Conservation (phyloP, 129 eudicot species). For the Artemisia tridentata region DNA sequence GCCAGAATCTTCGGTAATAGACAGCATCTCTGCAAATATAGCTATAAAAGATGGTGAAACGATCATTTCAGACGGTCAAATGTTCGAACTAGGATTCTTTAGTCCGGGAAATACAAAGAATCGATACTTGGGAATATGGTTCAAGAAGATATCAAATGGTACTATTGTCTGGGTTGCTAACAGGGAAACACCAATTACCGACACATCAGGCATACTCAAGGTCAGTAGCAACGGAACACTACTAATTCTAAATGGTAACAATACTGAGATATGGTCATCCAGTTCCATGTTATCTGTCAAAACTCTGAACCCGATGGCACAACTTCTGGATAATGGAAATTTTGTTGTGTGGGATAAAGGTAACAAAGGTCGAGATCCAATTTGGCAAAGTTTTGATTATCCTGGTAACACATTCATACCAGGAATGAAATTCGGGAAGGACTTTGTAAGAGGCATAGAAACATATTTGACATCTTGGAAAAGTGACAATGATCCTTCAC, state of each 20-base stretch:
- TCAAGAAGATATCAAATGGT: slow-evolving; percentile 18
- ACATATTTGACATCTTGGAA: slow-evolving; percentile 18
- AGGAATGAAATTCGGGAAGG: slow-evolving; percentile 42
- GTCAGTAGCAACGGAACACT: not conserved
- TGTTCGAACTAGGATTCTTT: slow-evolving; percentile 23
- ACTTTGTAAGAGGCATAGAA: slow-evolving; percentile 26
- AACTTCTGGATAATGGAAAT: slow-evolving; percentile 31
- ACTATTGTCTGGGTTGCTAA: slow-evolving; percentile 36
- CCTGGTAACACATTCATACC: slow-evolving; percentile 31
- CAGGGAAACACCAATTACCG: slow-evolving; percentile 31
- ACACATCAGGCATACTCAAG: slow-evolving; percentile 20
- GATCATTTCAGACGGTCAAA: slow-evolving; percentile 8
- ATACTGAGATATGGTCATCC: slow-evolving; percentile 22
- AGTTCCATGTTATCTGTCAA: slow-evolving; percentile 4
- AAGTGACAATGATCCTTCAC: slow-evolving; percentile 36
- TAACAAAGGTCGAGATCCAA: not conserved
- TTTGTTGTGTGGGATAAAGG: slow-evolving; percentile 26
- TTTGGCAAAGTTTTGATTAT: slow-evolving; percentile 42
- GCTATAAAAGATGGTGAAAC: slow-evolving; percentile 17
- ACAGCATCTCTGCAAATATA: slow-evolving; percentile 2
- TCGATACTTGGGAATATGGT: slow-evolving; percentile 27
- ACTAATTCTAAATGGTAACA: slow-evolving; percentile 5
- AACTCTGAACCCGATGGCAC: slow-evolving; percentile 17
- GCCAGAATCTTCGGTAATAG: not conserved
- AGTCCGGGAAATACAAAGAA: slow-evolving; percentile 16